Conservation (phyloP, 441 rosid genomes). For the Syzygium malaccense region DNA sequence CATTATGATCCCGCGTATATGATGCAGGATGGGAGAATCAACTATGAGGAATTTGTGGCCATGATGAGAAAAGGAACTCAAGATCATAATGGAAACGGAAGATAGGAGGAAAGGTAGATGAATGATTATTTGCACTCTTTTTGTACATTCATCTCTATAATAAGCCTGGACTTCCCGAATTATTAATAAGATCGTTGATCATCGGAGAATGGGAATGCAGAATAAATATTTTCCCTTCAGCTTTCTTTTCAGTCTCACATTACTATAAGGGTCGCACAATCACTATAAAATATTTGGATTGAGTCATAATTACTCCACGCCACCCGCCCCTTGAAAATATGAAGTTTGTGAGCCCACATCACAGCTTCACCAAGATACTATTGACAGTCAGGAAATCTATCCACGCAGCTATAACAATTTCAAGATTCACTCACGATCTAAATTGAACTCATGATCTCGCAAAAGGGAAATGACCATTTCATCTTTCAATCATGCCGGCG, state of each 20-base stretch:
- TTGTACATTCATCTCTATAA: neutral
- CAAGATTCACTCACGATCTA: neutral
- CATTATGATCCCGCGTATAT: neutral
- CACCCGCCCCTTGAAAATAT: neutral
- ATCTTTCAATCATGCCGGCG: neutral
- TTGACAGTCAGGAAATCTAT: neutral
- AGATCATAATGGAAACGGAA: conserved; percentile 16
- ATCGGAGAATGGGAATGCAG: neutral
- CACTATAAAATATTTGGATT: neutral
- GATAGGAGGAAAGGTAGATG: neutral
- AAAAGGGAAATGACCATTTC: neutral
- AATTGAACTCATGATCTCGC: neutral
- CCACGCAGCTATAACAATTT: neutral
- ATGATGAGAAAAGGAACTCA: conserved; percentile 55
- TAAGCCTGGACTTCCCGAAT: neutral
- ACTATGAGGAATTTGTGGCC: conserved; percentile 50
- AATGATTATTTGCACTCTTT: neutral
- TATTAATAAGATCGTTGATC: neutral
- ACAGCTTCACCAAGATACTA: neutral
- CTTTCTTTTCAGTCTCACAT: neutral
- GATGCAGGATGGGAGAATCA: conserved; percentile 50
- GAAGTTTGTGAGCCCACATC: neutral
- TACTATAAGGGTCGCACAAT: neutral
- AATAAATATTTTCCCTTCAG: neutral
- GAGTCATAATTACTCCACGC: neutral